Evolutionary conservation across 208 protist genomes (phyloP).

Genomic region (Leishmania martiniquensis): DNA sequence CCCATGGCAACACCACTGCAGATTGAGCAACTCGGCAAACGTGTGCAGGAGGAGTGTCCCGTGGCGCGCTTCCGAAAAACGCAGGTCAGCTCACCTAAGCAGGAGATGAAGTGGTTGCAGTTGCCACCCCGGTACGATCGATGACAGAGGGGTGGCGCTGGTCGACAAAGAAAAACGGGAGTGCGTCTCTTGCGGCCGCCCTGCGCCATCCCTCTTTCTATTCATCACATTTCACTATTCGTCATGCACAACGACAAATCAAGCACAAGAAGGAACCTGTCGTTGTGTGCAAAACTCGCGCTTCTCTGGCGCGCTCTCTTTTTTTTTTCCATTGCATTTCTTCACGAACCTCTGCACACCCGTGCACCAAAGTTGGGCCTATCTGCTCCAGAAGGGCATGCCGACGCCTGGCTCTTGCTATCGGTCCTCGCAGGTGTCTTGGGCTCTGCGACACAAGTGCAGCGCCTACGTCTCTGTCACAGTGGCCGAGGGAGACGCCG

Average conservation of each 20-base stretch:
- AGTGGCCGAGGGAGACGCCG: neutral
- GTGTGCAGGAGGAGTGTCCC: conserved; percentile 88
- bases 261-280: neutral
- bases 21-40: conserved; percentile 84
- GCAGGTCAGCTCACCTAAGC: conserved; percentile 54
- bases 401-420: neutral
- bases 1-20: conserved; percentile 81
- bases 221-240: neutral
- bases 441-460: neutral
- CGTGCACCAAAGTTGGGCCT: neutral
- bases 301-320: too few species aligned
- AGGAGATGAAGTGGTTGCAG: conserved; percentile 84
- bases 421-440: neutral
- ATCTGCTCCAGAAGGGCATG: neutral
- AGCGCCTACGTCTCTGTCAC: neutral
- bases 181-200: neutral
- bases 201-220: neutral
- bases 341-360: neutral
- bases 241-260: neutral
- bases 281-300: neutral
- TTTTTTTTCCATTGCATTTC: neutral
- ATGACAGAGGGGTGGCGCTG: conserved; percentile 14
- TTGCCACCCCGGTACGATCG: conserved; percentile 73
- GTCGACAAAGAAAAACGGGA: neutral
- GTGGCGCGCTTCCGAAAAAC: conserved; percentile 88